Percentiles rank a stretch among this genome's conserved stretches.
Evolutionary conservation across 2,329 filamentous ascomycete genomes (phyloP).

Genomic region (Trichoderma gracile): DNA sequence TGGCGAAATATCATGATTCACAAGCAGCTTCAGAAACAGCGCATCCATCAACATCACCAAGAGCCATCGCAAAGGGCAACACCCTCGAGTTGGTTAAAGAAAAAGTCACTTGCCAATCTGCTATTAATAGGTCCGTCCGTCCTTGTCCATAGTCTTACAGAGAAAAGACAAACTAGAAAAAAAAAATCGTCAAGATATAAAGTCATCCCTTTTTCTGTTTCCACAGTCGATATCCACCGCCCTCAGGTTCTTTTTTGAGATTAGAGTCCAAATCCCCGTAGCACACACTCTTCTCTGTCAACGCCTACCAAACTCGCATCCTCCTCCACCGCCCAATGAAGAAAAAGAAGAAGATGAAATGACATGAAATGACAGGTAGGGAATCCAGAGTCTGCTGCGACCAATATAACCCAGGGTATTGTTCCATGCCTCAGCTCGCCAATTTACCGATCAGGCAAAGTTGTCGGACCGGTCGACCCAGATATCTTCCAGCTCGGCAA

Average conservation of each 20-base stretch:
- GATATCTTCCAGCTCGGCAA: slow-evolving; percentile 94
- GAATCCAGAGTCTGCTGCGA: not conserved
- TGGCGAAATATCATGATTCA: not conserved
- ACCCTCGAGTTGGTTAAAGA: not conserved
- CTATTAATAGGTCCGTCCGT: not conserved
- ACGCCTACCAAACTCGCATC: slow-evolving; percentile 18
- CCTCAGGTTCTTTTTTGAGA: not conserved
- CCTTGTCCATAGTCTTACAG: slow-evolving; percentile 15
- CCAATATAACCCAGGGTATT: slow-evolving; percentile 4
- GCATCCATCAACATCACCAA: not conserved
- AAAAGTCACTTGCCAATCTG: slow-evolving; percentile 21
- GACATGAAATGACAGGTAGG: too few species aligned
- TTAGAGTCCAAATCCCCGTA: not conserved
- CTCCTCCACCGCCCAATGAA: not conserved
- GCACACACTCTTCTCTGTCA: slow-evolving; percentile 3
- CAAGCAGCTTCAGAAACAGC: too few species aligned
- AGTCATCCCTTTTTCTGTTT: not conserved
- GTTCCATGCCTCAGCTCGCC: not conserved
- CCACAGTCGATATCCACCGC: not conserved
- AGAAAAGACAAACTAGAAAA: slow-evolving; percentile 1
- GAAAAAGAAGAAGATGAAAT: not conserved
- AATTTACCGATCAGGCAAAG: slow-evolving; percentile 67
- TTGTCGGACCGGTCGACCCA: slow-evolving; percentile 93
- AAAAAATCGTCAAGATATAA: not conserved
- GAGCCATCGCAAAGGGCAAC: not conserved